Evolutionary conservation across 2,329 filamentous ascomycete species (phyloP).

Genomic region (Zymoseptoria brevis): DNA sequence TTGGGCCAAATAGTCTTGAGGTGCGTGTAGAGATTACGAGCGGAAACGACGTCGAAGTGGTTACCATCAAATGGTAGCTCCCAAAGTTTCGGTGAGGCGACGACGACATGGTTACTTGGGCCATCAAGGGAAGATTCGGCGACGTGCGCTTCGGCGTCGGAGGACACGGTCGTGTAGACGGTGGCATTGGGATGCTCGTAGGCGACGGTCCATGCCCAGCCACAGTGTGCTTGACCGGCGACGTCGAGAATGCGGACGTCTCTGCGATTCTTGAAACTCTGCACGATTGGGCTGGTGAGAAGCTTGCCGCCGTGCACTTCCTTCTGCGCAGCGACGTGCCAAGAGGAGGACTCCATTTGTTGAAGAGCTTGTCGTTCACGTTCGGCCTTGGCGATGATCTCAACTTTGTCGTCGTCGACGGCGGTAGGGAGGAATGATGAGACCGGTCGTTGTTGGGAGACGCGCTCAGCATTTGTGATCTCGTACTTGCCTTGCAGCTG

Average conservation of each 20-base stretch:
- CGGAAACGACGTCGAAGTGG: conserved; percentile 87
- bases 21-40: conserved; percentile 75
- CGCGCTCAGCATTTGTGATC: conserved; percentile 47
- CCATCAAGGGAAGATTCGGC: conserved; percentile 68
- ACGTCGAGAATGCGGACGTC: conserved; percentile 72
- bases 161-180: conserved; percentile 65
- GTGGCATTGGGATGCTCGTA: conserved; percentile 76
- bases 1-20: conserved; percentile 61
- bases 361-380: conserved; percentile 73
- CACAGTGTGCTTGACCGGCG: conserved; percentile 73
- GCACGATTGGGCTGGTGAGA: conserved; percentile 47
- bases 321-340: conserved; percentile 55
- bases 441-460: conserved; percentile 37
- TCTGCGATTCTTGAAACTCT: conserved; percentile 25
- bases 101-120: conserved; percentile 77
- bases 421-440: conserved; percentile 35
- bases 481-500: conserved; percentile 81
- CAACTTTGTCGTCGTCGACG: conserved; percentile 31
- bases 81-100: conserved; percentile 68
- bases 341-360: conserved; percentile 55
- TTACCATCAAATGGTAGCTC: conserved; percentile 76
- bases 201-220: conserved; percentile 94
- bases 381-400: conserved; percentile 42
- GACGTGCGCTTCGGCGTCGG: conserved; percentile 29
- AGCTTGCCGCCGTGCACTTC: conserved; percentile 54